Percentiles rank a stretch among this genome's conserved stretches.
Conservation (phyloP, 1,284 basidiomycete species). For the Stygiomarasmius scandens region DNA sequence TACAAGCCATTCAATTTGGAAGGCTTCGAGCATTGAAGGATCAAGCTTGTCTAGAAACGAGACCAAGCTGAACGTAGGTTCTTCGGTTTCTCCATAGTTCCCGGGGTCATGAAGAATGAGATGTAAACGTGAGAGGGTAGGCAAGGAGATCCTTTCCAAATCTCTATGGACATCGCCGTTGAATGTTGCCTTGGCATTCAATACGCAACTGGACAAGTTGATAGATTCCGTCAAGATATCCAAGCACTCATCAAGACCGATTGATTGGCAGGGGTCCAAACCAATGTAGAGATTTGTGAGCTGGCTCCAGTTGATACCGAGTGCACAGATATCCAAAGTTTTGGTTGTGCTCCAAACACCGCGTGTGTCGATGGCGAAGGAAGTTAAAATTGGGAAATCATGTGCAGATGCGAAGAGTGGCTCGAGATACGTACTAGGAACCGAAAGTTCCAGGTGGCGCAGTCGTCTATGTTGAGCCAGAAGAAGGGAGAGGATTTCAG, state of each 20-base stretch:
- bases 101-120: conserved; percentile 32
- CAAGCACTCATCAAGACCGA: conserved; percentile 36
- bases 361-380: conserved; percentile 31
- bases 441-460: conserved; percentile 34
- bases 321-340: conserved; percentile 25
- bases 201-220: conserved; percentile 32
- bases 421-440: conserved; percentile 31
- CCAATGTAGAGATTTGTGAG: conserved; percentile 38
- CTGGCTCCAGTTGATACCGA: conserved; percentile 39
- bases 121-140: conserved; percentile 22
- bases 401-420: conserved; percentile 25
- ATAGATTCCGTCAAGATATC: conserved; percentile 32
- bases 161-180: conserved; percentile 1
- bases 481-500: conserved; percentile 31
- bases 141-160: conserved; percentile 12
- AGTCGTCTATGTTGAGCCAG: conserved; percentile 36
- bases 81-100: conserved; percentile 25
- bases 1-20: conserved; percentile 15
- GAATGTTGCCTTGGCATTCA: conserved; percentile 34
- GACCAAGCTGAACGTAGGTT: conserved; percentile 27
- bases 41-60: conserved; percentile 27
- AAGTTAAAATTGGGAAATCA: conserved; percentile 28
- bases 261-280: conserved; percentile 30
- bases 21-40: conserved; percentile 1
- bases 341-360: conserved; percentile 23